These are phyloP conservation scores for Cordyceps fumosorosea DNA, from an alignment of 2,329 filamentous ascomycete species.

Conservation along the genomic window DNA sequence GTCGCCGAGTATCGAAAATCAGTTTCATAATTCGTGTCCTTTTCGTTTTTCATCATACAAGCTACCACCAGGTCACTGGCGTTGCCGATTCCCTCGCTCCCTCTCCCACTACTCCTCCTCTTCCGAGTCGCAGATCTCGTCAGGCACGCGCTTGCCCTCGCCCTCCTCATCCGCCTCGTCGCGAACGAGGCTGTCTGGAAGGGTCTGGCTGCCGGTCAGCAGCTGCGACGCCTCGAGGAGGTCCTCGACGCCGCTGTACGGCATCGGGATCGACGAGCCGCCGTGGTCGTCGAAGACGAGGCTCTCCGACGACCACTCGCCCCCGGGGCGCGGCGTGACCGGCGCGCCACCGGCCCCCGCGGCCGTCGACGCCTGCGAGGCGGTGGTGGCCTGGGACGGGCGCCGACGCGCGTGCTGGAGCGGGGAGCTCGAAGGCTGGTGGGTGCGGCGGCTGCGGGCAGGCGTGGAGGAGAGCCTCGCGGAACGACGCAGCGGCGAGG, in stretches of 20 bases:
- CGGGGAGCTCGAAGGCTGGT: conserved; percentile 15
- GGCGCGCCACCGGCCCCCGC: not conserved
- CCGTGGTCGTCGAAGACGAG: conserved; percentile 22
- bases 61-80: not conserved
- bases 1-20: not conserved
- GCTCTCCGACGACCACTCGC: conserved; percentile 9
- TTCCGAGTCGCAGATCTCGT: conserved; percentile 27
- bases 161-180: conserved; percentile 23
- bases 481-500: not conserved
- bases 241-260: conserved; percentile 1
- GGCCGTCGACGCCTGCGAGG: conserved; percentile 27
- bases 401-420: conserved; percentile 12
- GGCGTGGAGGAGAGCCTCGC: not conserved
- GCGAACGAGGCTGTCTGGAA: conserved; percentile 40
- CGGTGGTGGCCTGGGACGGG: conserved; percentile 32
- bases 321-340: not conserved
- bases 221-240: conserved; percentile 36
- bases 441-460: not conserved
- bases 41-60: not conserved
- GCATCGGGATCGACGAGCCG: conserved; percentile 15
- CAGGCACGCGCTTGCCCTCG: conserved; percentile 11
- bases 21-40: not conserved
- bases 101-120: conserved; percentile 20
- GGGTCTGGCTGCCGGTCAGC: conserved; percentile 44
- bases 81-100: not conserved